Percentiles rank a stretch among this genome's conserved stretches.
These are phyloP conservation scores for Microcos paniculata DNA, from an alignment of 345 rosid genomes.

Conservation along the genomic window DNA sequence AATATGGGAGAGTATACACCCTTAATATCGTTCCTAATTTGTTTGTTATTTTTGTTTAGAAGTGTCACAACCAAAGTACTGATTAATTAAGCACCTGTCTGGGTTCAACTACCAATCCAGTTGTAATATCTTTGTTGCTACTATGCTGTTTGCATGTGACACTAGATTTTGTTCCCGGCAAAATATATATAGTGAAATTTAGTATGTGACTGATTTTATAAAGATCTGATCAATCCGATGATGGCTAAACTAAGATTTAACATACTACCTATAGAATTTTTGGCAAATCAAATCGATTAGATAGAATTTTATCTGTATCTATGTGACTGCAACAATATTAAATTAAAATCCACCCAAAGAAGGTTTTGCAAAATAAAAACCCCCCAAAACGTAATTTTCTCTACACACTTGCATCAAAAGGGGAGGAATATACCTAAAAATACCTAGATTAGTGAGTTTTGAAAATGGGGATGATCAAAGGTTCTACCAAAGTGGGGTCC, in stretches of 20 bases:
- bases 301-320: not conserved
- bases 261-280: conserved; percentile 16
- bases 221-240: not conserved
- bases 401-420: conserved; percentile 17
- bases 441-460: not conserved
- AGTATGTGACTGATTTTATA: not conserved
- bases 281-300: conserved; percentile 21
- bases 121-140: not conserved
- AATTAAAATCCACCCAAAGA: not conserved
- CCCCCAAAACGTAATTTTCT: too few relatives aligned
- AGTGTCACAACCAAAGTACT: not conserved
- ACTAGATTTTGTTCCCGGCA: conserved; percentile 1
- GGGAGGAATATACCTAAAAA: conserved; percentile 12
- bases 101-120: not conserved
- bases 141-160: conserved; percentile 6
- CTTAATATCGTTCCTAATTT: too few relatives aligned
- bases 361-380: not conserved
- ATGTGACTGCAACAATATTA: not conserved
- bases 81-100: too few relatives aligned
- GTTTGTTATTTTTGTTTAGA: not conserved
- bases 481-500: conserved; percentile 31
- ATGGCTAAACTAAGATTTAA: conserved; percentile 19
- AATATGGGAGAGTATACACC: too few relatives aligned
- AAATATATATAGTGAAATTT: not conserved
- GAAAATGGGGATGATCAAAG: not conserved